Base-by-base conservation (phyloP, 305 asterid species). In the Rubia tinctorum region DNA sequence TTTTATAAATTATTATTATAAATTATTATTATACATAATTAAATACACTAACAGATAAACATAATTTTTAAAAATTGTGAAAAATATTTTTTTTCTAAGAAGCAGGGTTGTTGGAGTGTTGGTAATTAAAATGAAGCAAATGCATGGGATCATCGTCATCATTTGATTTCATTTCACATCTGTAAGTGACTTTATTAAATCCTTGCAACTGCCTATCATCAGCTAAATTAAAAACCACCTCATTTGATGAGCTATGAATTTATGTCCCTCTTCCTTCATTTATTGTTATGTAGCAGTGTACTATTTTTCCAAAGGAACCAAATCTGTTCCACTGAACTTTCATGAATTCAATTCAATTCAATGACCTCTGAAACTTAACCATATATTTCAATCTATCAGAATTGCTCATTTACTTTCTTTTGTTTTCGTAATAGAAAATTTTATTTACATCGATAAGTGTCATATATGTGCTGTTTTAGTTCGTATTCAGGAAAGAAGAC, bases 201-300 rank as follows among this genome's bases (percentile, higher is more conserved):
- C 62, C 76, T 43, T 61, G 39, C 83, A 78, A 76, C 86, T 65
- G 79, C 83, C 82, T 22, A 18, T 66, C 82, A 47, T 53, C 82
- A 61, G 75, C 74, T 61, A 11, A 42, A 69, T 76, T 80, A 59
- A 69, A 76, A 71, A 69, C 78, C 82, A 81, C 78, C 81, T 64
- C 78, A 68, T 82, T 80, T 78, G 74, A 80, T 80, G 79, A 82
- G 79, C 79, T 75, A 73, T 76, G 61, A 78, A 78, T 76, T 71
- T 72, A 53, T 71, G 70, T 79, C 53, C 64, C 37, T 44, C 25
- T 5, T 5, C 51, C 43, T 18, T 30, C 13, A 59, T 59, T 61
- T 18, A 70, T 62, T 66, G 20, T 2, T 23, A 10, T 22, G 55
- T 25, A 25, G 43, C 27, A 62, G 20, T 39, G 17, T 51, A 69